Conservation (phyloP, 306 rosid genomes). For the Herpetospermum pedunculosum region DNA sequence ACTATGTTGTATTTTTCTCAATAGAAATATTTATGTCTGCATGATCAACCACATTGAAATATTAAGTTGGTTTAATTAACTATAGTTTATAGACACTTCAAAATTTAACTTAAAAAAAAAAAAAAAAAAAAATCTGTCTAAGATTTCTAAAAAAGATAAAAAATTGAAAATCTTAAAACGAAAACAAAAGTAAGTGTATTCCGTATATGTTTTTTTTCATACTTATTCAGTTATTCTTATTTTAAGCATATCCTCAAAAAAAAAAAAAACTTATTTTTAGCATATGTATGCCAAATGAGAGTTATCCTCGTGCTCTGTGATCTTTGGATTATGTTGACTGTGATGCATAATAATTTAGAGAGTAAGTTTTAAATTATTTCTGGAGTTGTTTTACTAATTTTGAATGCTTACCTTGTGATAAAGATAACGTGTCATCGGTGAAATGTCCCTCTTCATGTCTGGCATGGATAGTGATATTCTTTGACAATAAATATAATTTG, state of each 20-base stretch:
- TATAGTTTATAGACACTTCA: not conserved
- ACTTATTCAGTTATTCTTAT: not conserved
- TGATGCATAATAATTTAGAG: not conserved
- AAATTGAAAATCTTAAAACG: not conserved
- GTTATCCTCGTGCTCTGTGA: not conserved
- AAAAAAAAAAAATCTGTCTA: too few relatives aligned
- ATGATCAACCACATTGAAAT: too few relatives aligned
- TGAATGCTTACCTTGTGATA: not conserved
- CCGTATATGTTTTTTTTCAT: too few relatives aligned
- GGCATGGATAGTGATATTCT: conserved; percentile 3
- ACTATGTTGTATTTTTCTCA: too few relatives aligned
- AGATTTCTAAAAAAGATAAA: not conserved
- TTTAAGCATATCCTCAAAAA: not conserved
- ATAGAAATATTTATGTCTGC: not conserved
- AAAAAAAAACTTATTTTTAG: not conserved
- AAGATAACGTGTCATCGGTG: not conserved
- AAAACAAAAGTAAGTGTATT: not conserved
- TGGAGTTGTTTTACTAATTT: not conserved
- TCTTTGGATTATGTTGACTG: not conserved
- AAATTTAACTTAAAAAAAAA: too few relatives aligned
- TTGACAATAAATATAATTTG: not conserved
- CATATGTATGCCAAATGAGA: not conserved
- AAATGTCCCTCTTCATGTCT: not conserved
- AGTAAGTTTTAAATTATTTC: too few relatives aligned
- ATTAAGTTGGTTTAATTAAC: too few relatives aligned